These are phyloP conservation scores for Phalaenopsis hybrid DNA, from an alignment of 116 monocot species.

Conservation along the genomic window DNA sequence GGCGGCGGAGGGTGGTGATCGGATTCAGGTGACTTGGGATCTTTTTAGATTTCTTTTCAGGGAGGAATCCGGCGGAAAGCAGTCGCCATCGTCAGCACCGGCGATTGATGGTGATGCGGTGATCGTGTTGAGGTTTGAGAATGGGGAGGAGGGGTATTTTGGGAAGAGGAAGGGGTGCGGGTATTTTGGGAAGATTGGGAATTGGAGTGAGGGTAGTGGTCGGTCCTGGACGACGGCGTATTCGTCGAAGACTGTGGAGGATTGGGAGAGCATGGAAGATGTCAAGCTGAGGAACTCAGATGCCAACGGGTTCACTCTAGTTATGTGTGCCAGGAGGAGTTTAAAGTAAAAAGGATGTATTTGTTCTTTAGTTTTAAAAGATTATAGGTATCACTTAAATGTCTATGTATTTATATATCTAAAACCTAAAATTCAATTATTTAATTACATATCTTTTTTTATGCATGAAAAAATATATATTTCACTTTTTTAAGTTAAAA, in stretches of 20 bases:
- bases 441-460: no score
- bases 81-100: background rate
- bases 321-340: background rate
- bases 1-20: background rate
- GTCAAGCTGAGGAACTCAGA: background rate
- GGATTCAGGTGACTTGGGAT: conserved; percentile 1
- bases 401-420: no score
- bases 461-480: no score
- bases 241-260: background rate
- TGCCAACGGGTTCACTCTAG: background rate
- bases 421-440: no score
- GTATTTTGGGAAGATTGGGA: background rate
- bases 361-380: no score
- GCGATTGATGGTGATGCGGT: background rate
- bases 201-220: background rate
- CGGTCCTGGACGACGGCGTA: background rate
- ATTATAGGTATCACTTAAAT: no score
- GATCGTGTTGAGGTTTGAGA: background rate
- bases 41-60: background rate
- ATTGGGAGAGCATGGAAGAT: background rate
- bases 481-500: no score
- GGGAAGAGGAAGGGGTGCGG: background rate
- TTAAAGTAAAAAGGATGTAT: background rate
- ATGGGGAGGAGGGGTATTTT: background rate
- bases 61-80: background rate